phyloP scores from a whole-genome alignment of 2,329 filamentous ascomycete species.

The Colletotrichum neosansevieriae region DNA sequence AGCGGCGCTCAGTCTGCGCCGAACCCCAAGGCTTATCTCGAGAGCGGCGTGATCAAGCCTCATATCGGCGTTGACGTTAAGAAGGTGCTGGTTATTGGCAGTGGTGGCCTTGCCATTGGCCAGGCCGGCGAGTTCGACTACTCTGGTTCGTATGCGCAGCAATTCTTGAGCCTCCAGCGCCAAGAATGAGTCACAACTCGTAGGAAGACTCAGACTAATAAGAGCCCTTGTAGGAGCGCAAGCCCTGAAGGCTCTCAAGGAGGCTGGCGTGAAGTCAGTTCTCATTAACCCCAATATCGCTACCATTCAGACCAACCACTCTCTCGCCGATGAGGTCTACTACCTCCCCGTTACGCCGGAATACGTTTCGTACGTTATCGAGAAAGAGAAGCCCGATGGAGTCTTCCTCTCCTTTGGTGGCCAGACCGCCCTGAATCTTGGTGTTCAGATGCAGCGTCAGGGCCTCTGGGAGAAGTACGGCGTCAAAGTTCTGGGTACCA shows the following conservation, averaged over 20 bases:
- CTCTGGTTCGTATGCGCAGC: conserved; percentile 77
- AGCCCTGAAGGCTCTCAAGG: conserved; percentile 95
- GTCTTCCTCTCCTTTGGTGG: conserved; percentile 98
- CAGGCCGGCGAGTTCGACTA: conserved; percentile 99
- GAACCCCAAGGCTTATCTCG: conserved; percentile 86
- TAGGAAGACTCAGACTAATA: conserved; percentile 31
- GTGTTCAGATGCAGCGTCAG: conserved; percentile 96
- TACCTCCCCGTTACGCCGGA: conserved; percentile 97
- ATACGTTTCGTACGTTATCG: conserved; percentile 97
- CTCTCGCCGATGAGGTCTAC: conserved; percentile 96
- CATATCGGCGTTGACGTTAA: conserved; percentile 88
- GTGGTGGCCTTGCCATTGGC: conserved; percentile 94
- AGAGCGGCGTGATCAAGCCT: conserved; percentile 87
- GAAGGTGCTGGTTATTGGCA: conserved; percentile 97
- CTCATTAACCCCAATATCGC: conserved; percentile 99
- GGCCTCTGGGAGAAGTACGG: conserved; percentile 95
- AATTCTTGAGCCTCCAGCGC: conserved; percentile 4
- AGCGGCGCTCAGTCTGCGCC: conserved; percentile 75
- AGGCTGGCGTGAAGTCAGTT: conserved; percentile 90
- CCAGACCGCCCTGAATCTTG: conserved; percentile 95
- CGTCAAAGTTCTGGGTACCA: conserved; percentile 95
- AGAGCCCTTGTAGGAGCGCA: conserved; percentile 74
- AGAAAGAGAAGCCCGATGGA: conserved; percentile 94
- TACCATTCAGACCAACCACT: conserved; percentile 97
- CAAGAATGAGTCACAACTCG: conserved; percentile 34